Percentiles rank a stretch among this genome's conserved stretches.
Conservation (phyloP, 768 basidiomycete species). For the Wakefieldia striispora region DNA sequence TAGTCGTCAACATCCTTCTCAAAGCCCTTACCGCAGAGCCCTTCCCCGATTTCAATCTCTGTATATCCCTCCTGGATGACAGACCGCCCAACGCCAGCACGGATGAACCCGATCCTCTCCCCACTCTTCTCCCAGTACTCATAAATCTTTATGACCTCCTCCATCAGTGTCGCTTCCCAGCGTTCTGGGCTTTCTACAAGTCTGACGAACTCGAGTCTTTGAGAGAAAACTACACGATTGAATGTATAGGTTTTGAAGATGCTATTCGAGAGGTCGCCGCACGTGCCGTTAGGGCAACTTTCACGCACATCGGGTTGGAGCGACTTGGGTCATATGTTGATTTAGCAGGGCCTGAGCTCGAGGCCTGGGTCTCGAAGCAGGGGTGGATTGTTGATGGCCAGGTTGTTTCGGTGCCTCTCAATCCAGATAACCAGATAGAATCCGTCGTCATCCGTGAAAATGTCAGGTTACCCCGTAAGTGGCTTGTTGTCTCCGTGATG, state of each 20-base stretch:
- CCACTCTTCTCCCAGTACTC: slow-evolving; percentile 64
- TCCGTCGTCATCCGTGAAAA: slow-evolving; percentile 82
- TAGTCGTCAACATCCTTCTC: slow-evolving; percentile 91
- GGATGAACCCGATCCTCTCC: slow-evolving; percentile 83
- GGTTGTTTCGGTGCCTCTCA: slow-evolving; percentile 70
- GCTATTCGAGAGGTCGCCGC: slow-evolving; percentile 76
- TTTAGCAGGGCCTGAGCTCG: slow-evolving; percentile 60
- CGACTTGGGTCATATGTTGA: slow-evolving; percentile 73
- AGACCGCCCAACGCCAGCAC: slow-evolving; percentile 50
- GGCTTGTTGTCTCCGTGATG: neutral
- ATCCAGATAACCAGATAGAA: slow-evolving; percentile 86
- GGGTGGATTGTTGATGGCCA: slow-evolving; percentile 66
- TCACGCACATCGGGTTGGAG: slow-evolving; percentile 66
- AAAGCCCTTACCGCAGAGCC: slow-evolving; percentile 85
- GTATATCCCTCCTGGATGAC: slow-evolving; percentile 88
- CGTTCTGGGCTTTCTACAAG: slow-evolving; percentile 77
- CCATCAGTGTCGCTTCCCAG: slow-evolving; percentile 83
- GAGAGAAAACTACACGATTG: slow-evolving; percentile 84
- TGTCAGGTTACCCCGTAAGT: slow-evolving; percentile 78
- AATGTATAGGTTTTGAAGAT: slow-evolving; percentile 80
- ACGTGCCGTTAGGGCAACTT: slow-evolving; percentile 74
- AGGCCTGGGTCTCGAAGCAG: slow-evolving; percentile 57
- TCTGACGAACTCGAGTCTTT: slow-evolving; percentile 69
- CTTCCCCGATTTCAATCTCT: slow-evolving; percentile 92
- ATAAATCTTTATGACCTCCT: slow-evolving; percentile 66